A percentile compares a stretch with the other conserved stretches of the same genome.
These are phyloP conservation scores for Rutstroemia sp. DNA, from an alignment of 2,329 filamentous ascomycete species.

Conservation along the genomic window DNA sequence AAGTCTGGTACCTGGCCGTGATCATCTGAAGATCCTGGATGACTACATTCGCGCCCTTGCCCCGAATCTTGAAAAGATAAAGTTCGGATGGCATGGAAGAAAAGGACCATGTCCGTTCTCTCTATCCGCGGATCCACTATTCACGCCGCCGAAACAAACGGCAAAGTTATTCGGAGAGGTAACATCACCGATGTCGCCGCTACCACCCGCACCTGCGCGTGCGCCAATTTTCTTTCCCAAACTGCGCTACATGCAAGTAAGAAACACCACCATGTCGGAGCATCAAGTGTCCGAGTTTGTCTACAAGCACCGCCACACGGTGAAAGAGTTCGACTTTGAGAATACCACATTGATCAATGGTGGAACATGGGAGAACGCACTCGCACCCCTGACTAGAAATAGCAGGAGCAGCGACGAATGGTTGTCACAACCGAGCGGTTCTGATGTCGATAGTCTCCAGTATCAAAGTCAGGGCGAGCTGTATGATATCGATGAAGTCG, in stretches of 20 bases:
- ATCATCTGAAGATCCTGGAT: slow-evolving; percentile 73
- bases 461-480: slow-evolving; percentile 19
- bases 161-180: slow-evolving; percentile 58
- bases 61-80: slow-evolving; percentile 57
- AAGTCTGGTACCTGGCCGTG: slow-evolving; percentile 49
- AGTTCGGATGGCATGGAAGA: slow-evolving; percentile 68
- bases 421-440: slow-evolving; percentile 31
- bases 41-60: slow-evolving; percentile 70
- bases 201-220: slow-evolving; percentile 45
- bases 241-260: slow-evolving; percentile 60
- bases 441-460: slow-evolving; percentile 19
- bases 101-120: slow-evolving; percentile 69
- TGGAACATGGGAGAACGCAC: slow-evolving; percentile 74
- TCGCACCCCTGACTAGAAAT: slow-evolving; percentile 57
- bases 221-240: slow-evolving; percentile 57
- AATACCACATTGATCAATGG: slow-evolving; percentile 59
- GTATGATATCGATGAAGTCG: slow-evolving; percentile 20
- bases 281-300: slow-evolving; percentile 65
- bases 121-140: slow-evolving; percentile 57
- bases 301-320: slow-evolving; percentile 54
- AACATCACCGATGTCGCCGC: slow-evolving; percentile 56
- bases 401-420: slow-evolving; percentile 32
- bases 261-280: slow-evolving; percentile 66
- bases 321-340: slow-evolving; percentile 75
- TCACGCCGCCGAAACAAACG: slow-evolving; percentile 45